A percentile compares a stretch with the other conserved stretches of the same genome.
phyloP scores from a whole-genome alignment of 1,284 basidiomycete species.

The Leccinum pachyderme region DNA sequence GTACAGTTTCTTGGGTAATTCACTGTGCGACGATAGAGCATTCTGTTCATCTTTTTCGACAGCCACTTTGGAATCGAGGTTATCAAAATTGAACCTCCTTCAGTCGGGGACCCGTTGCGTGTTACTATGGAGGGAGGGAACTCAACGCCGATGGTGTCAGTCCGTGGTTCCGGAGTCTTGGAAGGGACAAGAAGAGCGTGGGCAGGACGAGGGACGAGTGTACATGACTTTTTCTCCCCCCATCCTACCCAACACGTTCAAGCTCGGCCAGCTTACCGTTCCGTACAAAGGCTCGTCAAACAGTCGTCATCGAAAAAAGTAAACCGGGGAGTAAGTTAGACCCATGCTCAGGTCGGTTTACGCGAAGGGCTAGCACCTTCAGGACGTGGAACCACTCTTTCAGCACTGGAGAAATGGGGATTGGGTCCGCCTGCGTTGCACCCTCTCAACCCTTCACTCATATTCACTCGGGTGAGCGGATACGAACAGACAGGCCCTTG shows the following conservation, averaged over 20 bases:
- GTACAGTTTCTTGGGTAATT: conserved; percentile 65
- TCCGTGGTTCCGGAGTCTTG: conserved; percentile 71
- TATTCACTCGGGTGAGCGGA: conserved; percentile 71
- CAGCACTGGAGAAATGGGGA: conserved; percentile 68
- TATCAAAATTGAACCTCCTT: conserved; percentile 67
- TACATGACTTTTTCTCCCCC: conserved; percentile 32
- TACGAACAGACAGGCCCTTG: conserved; percentile 74
- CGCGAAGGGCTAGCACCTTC: neutral
- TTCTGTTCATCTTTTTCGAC: conserved; percentile 3
- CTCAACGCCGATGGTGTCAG: conserved; percentile 67
- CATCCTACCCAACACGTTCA: neutral
- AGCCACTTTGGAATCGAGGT: conserved; percentile 72
- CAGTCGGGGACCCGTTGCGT: conserved; percentile 62
- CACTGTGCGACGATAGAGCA: neutral
- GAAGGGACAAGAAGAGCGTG: conserved; percentile 69
- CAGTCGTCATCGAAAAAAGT: conserved; percentile 65
- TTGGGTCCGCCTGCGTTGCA: conserved; percentile 57
- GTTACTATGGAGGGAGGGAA: conserved; percentile 54
- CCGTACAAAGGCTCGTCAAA: conserved; percentile 46
- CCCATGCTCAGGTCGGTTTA: neutral
- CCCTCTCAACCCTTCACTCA: conserved; percentile 57
- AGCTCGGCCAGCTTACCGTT: neutral
- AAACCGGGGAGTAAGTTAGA: conserved; percentile 61
- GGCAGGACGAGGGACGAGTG: conserved; percentile 60
- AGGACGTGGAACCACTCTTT: neutral